Evolutionary conservation across 2,329 filamentous ascomycete genomes (phyloP), one percentile per base, ranked within the genome.

Genomic region (Neoascochyta sp.): DNA sequence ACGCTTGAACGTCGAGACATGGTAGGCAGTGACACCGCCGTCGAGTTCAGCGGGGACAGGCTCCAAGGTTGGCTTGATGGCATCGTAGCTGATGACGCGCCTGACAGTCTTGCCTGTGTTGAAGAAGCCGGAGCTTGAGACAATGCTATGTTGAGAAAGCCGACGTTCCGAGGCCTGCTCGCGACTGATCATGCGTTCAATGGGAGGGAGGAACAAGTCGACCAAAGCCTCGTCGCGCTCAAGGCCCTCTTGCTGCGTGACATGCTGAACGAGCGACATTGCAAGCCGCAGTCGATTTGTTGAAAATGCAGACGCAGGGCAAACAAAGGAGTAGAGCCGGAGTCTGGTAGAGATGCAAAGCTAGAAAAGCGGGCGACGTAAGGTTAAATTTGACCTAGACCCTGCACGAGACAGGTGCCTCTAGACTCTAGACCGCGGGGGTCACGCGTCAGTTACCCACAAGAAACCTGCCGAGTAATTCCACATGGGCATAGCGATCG

Each of bases 231-330:
- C 60, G 24, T 70, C 65, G 35, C 67, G 61, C 46, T 74, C 70
- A 25, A 59, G 59, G 41, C 70, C 70, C 49, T 73, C 70, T 47
- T 69, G 62, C 29, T 63, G 60, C 26, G 68, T 68, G 33, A 74
- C 69, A 52, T 72, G 70, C 51, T 73, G 70, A 36, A 70, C 61
- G 29, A 74, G 59, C 49, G 71, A 74, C 70, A 74, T 74, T 26
- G 35, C 32, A 36, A 37, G 39, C 39, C 34, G 40, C 36, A 40
- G 38, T 18, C 20, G 27, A 28, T 16, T 32, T 17, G 23, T 38
- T 30, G 21, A 34, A 36, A 29, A 11, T 24, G 24, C 26, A 36
- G 32, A 29, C 21, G 41, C 32, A 45, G 41, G 29, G 28, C 29
- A 27, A 22, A 12, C n/a, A 30, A 27, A 24, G 23, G 23, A 38